Evolutionary conservation across 2,329 filamentous ascomycete genomes (phyloP).

Genomic region (Tolypocladium tundrense): DNA sequence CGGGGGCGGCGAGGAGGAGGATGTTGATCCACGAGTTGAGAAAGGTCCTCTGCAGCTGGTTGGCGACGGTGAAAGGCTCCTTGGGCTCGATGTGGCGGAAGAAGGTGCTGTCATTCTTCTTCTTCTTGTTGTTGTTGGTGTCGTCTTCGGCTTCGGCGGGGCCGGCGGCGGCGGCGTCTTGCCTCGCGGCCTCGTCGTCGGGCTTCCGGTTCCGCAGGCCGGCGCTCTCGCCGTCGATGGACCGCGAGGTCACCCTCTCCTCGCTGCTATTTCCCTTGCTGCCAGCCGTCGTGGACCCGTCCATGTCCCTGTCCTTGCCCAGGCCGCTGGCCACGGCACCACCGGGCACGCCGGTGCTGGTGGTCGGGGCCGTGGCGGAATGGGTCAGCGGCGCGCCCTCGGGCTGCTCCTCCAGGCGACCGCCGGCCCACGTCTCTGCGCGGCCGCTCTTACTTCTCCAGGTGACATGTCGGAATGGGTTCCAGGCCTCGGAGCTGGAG

Average conservation of each 20-base stretch:
- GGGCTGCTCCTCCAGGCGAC: slow-evolving; percentile 20
- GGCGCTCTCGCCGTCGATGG: slow-evolving; percentile 11
- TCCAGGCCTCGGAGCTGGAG: slow-evolving; percentile 26
- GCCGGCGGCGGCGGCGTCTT: slow-evolving; percentile 3
- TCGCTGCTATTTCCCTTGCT: slow-evolving; percentile 8
- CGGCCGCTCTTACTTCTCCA: slow-evolving; percentile 20
- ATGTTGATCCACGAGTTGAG: slow-evolving; percentile 83
- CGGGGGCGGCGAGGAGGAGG: slow-evolving; percentile 65
- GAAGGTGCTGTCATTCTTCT: slow-evolving; percentile 27
- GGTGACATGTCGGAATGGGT: slow-evolving; percentile 32
- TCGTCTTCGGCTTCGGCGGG: slow-evolving; percentile 13
- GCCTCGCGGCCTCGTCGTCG: slow-evolving; percentile 12
- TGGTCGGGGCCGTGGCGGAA: slow-evolving; percentile 20
- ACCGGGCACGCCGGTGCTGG: slow-evolving; percentile 7
- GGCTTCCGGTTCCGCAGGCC: slow-evolving; percentile 20
- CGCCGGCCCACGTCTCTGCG: slow-evolving; percentile 24
- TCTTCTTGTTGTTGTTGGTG: slow-evolving; percentile 17
- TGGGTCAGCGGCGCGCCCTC: slow-evolving; percentile 24
- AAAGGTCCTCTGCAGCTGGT: slow-evolving; percentile 64
- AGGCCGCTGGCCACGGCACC: slow-evolving; percentile 14
- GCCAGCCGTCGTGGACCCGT: slow-evolving; percentile 11
- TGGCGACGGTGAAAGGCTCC: slow-evolving; percentile 46
- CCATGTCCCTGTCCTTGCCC: slow-evolving; percentile 8
- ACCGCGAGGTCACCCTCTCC: slow-evolving; percentile 8
- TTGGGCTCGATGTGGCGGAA: slow-evolving; percentile 39